Evolutionary conservation across 75 land plant species (phyloP), one percentile per base, ranked within the genome.

Genomic region (Picea glauca): DNA sequence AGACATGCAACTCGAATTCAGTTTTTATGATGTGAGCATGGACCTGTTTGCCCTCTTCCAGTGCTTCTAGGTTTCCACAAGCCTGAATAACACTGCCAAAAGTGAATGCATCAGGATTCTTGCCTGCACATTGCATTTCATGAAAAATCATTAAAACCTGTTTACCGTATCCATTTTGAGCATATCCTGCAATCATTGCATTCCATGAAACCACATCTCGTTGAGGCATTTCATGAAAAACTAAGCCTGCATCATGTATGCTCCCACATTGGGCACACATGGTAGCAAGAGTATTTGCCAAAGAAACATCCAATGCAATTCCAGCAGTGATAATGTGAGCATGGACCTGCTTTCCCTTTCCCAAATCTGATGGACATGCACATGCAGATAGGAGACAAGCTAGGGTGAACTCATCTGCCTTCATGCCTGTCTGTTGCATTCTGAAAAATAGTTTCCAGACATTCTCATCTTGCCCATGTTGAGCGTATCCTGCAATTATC

Each of bases 401-500:
- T 50, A 50, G 56, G 11, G 56, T 50, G 56, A 50, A 50, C 56
- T 50, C 56, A 50, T 50, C 56, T 50, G 12, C 56, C 56, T 50
- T 50, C 56, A 50, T 11, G 56, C 56, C 56, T 1, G 56, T 50
- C 56, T 9, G 1, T 1, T 50, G 56, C 58, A 40, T 50, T 46
- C 58, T 26, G 77, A 13, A 30, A 79, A 85, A 73, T 57, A 74
- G 67, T 87, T 90, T 13, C 74, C 54, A 17, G 64, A 85, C 90
- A 65, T 21, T 43, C 50, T 60, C 33, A 32, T 76, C 83, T 58
- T 78, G 80, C 1, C 92, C 92, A 73, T 85, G 85, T 82, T 85
- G 79, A 2, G 77, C 85, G 20, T 85, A 82, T 31, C 87, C 87
- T 33, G 81, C 79, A 81, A 90, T 83, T 90, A 90, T 87, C 3